A percentile compares a stretch with the other conserved stretches of the same genome.
Conservation (phyloP, 2,329 filamentous ascomycete species). For the Claviceps sp. region DNA sequence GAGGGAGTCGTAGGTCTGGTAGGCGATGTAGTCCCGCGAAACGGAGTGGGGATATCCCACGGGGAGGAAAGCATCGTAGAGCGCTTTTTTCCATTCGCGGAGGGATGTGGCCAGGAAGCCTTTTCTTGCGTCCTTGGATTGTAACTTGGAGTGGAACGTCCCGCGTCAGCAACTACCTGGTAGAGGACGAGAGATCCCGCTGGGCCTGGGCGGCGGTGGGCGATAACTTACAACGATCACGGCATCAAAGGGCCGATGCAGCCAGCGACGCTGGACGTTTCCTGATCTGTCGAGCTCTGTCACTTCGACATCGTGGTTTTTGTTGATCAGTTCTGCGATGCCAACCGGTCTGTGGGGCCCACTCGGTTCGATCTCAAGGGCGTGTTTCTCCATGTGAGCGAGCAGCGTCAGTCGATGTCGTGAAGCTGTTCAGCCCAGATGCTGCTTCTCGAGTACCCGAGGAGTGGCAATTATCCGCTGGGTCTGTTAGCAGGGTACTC, state of each 20-base stretch:
- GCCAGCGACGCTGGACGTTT: constrained; percentile 21
- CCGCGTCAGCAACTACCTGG: not conserved
- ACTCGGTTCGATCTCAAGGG: not conserved
- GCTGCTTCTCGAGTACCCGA: not conserved
- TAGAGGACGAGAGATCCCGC: not conserved
- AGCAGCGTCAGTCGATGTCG: not conserved
- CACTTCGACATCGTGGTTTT: constrained; percentile 17
- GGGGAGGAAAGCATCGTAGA: constrained; percentile 65
- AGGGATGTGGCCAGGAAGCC: constrained; percentile 16
- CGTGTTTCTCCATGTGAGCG: not conserved
- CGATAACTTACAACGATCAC: constrained; percentile 14
- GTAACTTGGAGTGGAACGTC: constrained; percentile 10
- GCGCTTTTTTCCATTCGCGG: constrained; percentile 23
- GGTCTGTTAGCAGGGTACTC: not conserved
- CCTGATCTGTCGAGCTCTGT: constrained; percentile 26
- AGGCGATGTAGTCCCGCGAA: constrained; percentile 70
- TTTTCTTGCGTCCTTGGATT: constrained; percentile 11
- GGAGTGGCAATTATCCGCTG: not conserved
- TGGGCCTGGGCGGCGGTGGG: not conserved
- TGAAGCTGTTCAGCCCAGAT: not conserved
- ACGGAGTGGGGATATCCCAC: constrained; percentile 83
- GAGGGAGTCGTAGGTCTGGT: constrained; percentile 57
- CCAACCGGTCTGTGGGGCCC: constrained; percentile 4
- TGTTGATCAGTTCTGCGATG: constrained; percentile 13
- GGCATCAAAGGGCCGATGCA: constrained; percentile 15